Evolutionary conservation across 768 basidiomycete genomes (phyloP), one percentile per base, ranked within the genome.

Genomic region (Xanthoconium purpureum): DNA sequence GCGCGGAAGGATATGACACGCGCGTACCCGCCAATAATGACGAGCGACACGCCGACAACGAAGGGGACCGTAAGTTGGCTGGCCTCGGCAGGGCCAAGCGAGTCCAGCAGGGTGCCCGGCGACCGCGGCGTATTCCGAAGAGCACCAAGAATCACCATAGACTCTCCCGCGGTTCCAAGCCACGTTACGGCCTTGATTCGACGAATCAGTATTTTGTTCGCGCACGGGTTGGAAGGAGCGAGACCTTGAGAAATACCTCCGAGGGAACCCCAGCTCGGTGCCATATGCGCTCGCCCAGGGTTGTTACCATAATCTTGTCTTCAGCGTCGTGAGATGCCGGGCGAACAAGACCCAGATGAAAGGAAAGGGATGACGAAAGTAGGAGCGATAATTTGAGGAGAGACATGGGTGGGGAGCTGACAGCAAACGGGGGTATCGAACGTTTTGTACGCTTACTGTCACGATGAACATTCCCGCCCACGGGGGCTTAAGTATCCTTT

Each of bases 81-180:
- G 8, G 60, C 51, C n/a, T 47, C 20, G 13, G 32, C 36, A 1
- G 61, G 61, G 7, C 62, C 62, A n/a, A 63, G 61, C 6, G 47
- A 48, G 20, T 33, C 3, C 14, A 59, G n/a, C 30, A 55, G 1
- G 2, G 4, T 13, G 35, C 18, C 35, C 6, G 51, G 39, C 3
- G 35, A 32, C 2, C n/a, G 14, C 6, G 28, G 30, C 8, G 6
- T 13, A 17, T 42, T 43, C 1, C 9, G 24, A n/a, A 53, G 35
- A 14, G 51, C 33, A n/a, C 17, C 14, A 8, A 61, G 6, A 18
- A 57, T 57, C 15, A 61, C 38, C 3, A 32, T 3, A 1, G 40
- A 54, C 38, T 62, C 59, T 0, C 48, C 59, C 1, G 18, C 0
- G 13, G 52, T 18, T 5, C 28, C 38, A 3, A 43, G 18, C 53